phyloP scores from a whole-genome alignment of 495 filamentous ascomycete species.

The Aspergillus diversus region DNA sequence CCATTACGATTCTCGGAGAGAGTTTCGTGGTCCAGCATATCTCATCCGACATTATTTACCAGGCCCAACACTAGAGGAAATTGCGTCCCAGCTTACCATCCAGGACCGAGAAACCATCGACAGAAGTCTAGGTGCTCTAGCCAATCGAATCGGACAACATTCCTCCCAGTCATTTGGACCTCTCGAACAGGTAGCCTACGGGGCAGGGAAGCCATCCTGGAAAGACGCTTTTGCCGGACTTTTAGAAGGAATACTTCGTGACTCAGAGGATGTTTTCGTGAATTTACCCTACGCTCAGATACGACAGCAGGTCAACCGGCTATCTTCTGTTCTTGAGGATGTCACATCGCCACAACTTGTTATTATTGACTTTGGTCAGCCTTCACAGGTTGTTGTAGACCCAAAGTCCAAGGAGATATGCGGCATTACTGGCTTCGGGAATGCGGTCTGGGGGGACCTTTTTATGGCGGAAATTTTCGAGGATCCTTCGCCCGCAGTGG shows the following conservation, averaged over 20 bases:
- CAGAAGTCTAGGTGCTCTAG: conserved; percentile 39
- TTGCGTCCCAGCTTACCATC: conserved; percentile 38
- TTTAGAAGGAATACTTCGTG: conserved; percentile 65
- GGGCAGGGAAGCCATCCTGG: conserved; percentile 60
- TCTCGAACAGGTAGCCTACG: conserved; percentile 49
- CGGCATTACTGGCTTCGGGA: conserved; percentile 50
- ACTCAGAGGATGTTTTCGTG: conserved; percentile 72
- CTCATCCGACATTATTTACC: conserved; percentile 53
- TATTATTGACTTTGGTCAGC: conserved; percentile 58
- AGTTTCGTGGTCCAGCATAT: conserved; percentile 46
- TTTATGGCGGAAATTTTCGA: conserved; percentile 51
- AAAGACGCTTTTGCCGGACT: conserved; percentile 61
- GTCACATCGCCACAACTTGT: conserved; percentile 60
- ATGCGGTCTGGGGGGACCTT: conserved; percentile 54
- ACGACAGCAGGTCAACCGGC: conserved; percentile 52
- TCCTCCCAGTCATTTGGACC: conserved; percentile 54
- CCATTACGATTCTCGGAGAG: conserved; percentile 50
- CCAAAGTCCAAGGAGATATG: conserved; percentile 46
- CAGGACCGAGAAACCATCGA: conserved; percentile 49
- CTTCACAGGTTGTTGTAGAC: conserved; percentile 62
- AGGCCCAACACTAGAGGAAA: conserved; percentile 48
- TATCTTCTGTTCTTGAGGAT: conserved; percentile 56
- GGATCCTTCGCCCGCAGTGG: conserved; percentile 34
- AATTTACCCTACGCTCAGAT: conserved; percentile 67
- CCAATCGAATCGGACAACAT: conserved; percentile 41